phyloP scores from a whole-genome alignment of 1,139 yeast genomes.

The Kodamaea ohmeri region DNA sequence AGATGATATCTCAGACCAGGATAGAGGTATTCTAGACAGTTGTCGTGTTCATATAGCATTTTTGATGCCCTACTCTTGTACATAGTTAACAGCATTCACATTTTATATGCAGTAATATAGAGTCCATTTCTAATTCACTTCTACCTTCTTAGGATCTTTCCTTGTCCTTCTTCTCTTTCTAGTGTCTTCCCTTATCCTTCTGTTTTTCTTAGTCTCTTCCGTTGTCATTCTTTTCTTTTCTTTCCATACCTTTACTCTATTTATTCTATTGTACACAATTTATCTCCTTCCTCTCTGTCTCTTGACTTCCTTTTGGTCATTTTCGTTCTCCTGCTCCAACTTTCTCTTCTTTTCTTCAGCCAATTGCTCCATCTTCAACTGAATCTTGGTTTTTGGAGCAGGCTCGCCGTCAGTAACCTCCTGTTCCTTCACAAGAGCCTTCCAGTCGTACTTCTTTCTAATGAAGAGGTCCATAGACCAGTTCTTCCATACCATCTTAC shows the following conservation, averaged over 20 bases:
- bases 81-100: too few relatives aligned
- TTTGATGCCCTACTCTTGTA: too few relatives aligned
- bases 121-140: too few relatives aligned
- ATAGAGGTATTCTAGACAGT: too few relatives aligned
- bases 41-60: too few relatives aligned
- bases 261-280: not conserved
- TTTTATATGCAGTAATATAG: constrained; percentile 13
- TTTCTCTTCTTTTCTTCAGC: constrained; percentile 32
- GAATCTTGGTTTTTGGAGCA: constrained; percentile 38
- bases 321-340: constrained; percentile 20
- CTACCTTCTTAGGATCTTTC: too few relatives aligned
- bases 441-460: constrained; percentile 84
- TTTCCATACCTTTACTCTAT: too few relatives aligned
- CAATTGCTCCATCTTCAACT: constrained; percentile 43
- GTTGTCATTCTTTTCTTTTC: too few relatives aligned
- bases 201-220: too few relatives aligned
- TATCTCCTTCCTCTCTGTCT: constrained; percentile 29
- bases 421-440: constrained; percentile 64
- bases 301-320: constrained; percentile 19
- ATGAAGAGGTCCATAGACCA: constrained; percentile 81
- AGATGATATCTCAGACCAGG: too few relatives aligned
- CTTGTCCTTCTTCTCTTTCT: too few relatives aligned
- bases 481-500: constrained; percentile 91
- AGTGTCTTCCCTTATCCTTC: too few relatives aligned
- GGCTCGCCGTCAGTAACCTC: constrained; percentile 36